phyloP scores from a whole-genome alignment of 1,284 basidiomycete genomes.

The Veloboletus limbatus region DNA sequence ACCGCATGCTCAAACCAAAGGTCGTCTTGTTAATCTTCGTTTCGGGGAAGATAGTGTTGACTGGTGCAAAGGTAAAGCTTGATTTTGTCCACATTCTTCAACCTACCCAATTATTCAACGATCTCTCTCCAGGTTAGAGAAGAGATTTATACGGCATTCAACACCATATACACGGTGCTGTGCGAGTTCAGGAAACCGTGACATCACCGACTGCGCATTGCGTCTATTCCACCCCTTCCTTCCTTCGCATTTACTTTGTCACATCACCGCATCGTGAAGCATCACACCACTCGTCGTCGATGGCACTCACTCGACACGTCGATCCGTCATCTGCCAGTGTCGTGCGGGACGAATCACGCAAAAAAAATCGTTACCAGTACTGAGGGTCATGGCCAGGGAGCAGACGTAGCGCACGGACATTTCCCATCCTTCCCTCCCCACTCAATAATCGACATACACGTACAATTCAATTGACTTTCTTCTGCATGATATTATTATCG shows the following conservation, averaged over 20 bases:
- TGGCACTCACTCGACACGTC: slow-evolving; percentile 10
- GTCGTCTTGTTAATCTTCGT: slow-evolving; percentile 99
- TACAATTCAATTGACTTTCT: slow-evolving; percentile 27
- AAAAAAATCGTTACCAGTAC: slow-evolving; percentile 26
- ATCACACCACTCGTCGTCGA: slow-evolving; percentile 9
- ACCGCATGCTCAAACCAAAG: slow-evolving; percentile 99
- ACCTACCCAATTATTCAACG: slow-evolving; percentile 38
- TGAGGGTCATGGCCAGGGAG: slow-evolving; percentile 32
- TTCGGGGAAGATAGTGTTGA: slow-evolving; percentile 98
- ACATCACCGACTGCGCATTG: slow-evolving; percentile 15
- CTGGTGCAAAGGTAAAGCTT: slow-evolving; percentile 88
- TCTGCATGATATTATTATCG: slow-evolving; percentile 31
- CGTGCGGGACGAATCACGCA: neutral
- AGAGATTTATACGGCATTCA: slow-evolving; percentile 99
- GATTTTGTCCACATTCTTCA: slow-evolving; percentile 18
- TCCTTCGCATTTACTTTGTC: slow-evolving; percentile 3
- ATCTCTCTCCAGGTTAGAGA: slow-evolving; percentile 77
- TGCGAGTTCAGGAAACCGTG: slow-evolving; percentile 86
- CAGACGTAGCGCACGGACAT: slow-evolving; percentile 42
- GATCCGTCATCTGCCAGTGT: slow-evolving; percentile 8
- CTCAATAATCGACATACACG: slow-evolving; percentile 28
- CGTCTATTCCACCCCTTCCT: neutral
- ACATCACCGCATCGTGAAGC: neutral
- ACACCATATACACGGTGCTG: slow-evolving; percentile 95
- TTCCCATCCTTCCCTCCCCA: slow-evolving; percentile 27